Percentiles rank a stretch among this genome's conserved stretches.
Evolutionary conservation across 139 green algal genomes (phyloP).

Genomic region (Pedinophyceae sp.): DNA sequence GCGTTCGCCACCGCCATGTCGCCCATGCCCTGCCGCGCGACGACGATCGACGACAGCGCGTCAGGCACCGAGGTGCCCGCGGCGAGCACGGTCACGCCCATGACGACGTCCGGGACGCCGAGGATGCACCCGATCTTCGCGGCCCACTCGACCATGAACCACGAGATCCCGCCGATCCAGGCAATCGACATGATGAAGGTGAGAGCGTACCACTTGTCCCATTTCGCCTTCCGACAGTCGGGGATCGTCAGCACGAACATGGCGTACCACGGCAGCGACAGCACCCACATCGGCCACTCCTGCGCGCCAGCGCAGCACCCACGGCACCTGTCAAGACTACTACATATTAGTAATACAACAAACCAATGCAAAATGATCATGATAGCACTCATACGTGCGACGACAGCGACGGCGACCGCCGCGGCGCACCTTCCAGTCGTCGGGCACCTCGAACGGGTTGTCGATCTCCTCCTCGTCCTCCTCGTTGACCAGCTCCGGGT

Average conservation of each 20-base stretch:
- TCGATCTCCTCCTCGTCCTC: slow-evolving; percentile 6
- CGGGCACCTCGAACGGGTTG: slow-evolving; percentile 6
- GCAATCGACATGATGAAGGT: slow-evolving; percentile 20
- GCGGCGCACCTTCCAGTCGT: too few species aligned
- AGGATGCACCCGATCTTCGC: slow-evolving; percentile 20
- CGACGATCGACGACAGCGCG: slow-evolving; percentile 16
- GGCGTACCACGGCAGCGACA: slow-evolving; percentile 20
- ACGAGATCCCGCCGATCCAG: slow-evolving; percentile 24
- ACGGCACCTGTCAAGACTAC: too few species aligned
- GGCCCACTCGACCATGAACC: slow-evolving; percentile 22
- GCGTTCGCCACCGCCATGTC: slow-evolving; percentile 33
- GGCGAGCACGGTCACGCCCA: slow-evolving; percentile 23
- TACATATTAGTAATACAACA: too few species aligned
- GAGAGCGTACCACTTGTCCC: slow-evolving; percentile 17
- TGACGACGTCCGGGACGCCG: slow-evolving; percentile 14
- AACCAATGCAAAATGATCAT: too few species aligned
- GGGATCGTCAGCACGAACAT: slow-evolving; percentile 17
- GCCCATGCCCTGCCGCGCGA: slow-evolving; percentile 19
- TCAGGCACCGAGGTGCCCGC: slow-evolving; percentile 25
- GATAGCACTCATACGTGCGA: too few species aligned
- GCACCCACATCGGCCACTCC: slow-evolving; percentile 13
- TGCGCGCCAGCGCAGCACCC: too few species aligned
- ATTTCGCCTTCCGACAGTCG: slow-evolving; percentile 13
- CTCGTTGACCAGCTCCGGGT: too few species aligned
- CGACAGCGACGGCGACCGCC: too few species aligned